phyloP scores from a whole-genome alignment of 2,329 filamentous ascomycete species.

The Colletotrichum kahawae region DNA sequence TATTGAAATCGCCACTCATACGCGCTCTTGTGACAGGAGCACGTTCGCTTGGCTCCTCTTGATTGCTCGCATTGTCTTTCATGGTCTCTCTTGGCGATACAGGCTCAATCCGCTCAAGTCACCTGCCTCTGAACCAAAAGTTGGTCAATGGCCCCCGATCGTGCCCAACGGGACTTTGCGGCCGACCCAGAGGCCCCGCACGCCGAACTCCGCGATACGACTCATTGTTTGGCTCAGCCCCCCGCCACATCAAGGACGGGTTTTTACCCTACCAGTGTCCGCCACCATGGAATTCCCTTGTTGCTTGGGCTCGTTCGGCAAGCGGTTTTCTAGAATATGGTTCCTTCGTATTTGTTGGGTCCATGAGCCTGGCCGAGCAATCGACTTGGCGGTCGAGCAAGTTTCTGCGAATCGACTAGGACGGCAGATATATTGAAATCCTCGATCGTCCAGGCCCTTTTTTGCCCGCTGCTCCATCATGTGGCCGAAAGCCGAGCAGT shows the following conservation, averaged over 20 bases:
- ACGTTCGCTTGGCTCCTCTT: background rate
- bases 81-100: background rate
- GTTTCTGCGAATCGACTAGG: background rate
- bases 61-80: background rate
- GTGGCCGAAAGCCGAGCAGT: background rate
- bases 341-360: background rate
- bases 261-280: background rate
- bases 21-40: conserved; percentile 9
- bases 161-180: background rate
- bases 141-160: background rate
- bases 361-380: background rate
- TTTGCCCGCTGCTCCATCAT: background rate
- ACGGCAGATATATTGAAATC: background rate
- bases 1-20: background rate
- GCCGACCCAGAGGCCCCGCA: background rate
- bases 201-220: background rate
- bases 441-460: background rate
- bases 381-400: background rate
- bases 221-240: background rate
- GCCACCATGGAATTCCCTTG: background rate
- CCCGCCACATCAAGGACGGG: background rate
- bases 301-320: background rate
- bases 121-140: background rate
- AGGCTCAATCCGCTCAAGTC: background rate
- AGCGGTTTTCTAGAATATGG: background rate